phyloP scores from a whole-genome alignment of 139 green algal species.

The Volvox reticuliferus region DNA sequence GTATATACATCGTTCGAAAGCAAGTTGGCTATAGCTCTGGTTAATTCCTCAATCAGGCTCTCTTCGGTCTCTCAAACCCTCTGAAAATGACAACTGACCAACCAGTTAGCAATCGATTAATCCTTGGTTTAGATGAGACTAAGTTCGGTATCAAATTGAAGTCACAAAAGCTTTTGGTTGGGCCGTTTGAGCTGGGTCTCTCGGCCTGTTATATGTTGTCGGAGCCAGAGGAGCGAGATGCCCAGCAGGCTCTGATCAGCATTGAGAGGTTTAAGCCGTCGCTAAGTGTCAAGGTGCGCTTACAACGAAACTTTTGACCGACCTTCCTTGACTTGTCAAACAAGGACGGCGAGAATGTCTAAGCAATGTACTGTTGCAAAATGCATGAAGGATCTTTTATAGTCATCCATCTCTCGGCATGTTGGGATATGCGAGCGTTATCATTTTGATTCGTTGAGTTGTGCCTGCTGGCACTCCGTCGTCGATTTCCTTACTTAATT shows the following conservation, averaged over 20 bases:
- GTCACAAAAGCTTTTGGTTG: neutral
- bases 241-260: neutral
- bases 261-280: constrained; percentile 12
- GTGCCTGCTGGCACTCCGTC: too few relatives aligned
- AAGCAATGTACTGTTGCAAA: too few relatives aligned
- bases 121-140: neutral
- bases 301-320: neutral
- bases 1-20: too few relatives aligned
- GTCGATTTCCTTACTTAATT: neutral
- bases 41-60: too few relatives aligned
- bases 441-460: too few relatives aligned
- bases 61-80: neutral
- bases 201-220: neutral
- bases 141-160: neutral
- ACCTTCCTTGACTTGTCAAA: too few relatives aligned
- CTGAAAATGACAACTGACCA: neutral
- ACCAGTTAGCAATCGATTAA: neutral
- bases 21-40: too few relatives aligned
- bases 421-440: too few relatives aligned
- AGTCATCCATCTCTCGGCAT: too few relatives aligned
- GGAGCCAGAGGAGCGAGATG: neutral
- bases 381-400: too few relatives aligned
- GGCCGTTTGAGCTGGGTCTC: constrained; percentile 2
- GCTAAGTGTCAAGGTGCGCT: neutral
- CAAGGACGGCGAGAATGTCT: too few relatives aligned